Evolutionary conservation across 2,329 filamentous ascomycete genomes (phyloP), one percentile per base, ranked within the genome.

Genomic region (Phaeosphaeria sp.): DNA sequence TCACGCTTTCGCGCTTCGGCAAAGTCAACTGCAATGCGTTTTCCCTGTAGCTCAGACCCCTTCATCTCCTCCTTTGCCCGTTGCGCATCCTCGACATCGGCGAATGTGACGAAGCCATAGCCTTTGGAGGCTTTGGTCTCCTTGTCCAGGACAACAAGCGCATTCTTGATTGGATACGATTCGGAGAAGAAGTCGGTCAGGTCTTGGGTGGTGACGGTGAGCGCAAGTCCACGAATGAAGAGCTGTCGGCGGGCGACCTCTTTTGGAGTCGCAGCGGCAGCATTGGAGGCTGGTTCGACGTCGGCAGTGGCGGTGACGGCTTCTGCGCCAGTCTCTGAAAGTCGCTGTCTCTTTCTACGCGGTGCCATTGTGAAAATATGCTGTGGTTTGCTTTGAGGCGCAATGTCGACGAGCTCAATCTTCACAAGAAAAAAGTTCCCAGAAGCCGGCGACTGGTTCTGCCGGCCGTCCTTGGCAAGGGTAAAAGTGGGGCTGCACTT

Each of bases 61-160:
- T 97, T 87, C 72, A 97, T 86, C 75, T 96, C 90, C 56, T 89
- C 86, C 73, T 91, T 86, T 18, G 95, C 96, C 63, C 89, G 86
- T 64, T 89, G 82, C 13, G 94, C 93, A 81, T 99, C 95, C 65
- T 97, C 93, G 27, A 91, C 86, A 74, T 99, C 95, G 68, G 93
- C 92, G 71, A 99, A 95, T 2, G 95, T 98, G 56, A 99, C 94
- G 78, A 99, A 99, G 52, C 95, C 95, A 77, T 93, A 99, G 18
- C 95, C 94, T 74, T 92, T 90, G 15, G 92, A 97, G 67, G 89
- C 82, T 73, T 97, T 97, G 1, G 93, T 96, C 64, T 88, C 84
- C 17, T 91, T 88, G 75, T 99, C 94, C 55, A 90, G 81, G 40
- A 99, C 93, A 4, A 96, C 93, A n/a, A 91, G 91, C 51, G 95